Evolutionary conservation across 169 alveolate genomes (phyloP).

Genomic region (Plasmodium adleri): DNA sequence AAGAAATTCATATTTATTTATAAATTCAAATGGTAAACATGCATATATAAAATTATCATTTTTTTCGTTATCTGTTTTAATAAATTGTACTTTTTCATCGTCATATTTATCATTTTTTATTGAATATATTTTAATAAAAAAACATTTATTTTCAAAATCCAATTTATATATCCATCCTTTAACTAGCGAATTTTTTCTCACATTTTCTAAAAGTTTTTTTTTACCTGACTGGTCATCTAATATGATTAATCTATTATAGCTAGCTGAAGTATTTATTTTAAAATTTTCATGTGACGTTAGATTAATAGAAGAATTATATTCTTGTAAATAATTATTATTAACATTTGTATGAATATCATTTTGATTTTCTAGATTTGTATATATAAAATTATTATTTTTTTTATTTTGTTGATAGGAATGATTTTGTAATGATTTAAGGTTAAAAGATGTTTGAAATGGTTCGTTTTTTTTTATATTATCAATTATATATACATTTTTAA

Average conservation of each 20-base stretch:
- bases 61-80: neutral
- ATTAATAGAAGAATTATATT: too few relatives aligned
- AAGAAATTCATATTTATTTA: conserved; percentile 55
- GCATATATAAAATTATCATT: conserved; percentile 21
- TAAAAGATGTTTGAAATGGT: neutral
- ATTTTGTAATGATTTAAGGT: too few relatives aligned
- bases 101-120: conserved; percentile 8
- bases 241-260: conserved; percentile 40
- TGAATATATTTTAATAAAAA: conserved; percentile 46
- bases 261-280: neutral
- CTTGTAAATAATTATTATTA: too few relatives aligned
- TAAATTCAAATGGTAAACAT: conserved; percentile 62
- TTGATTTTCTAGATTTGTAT: too few relatives aligned
- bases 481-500: conserved; percentile 12
- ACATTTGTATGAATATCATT: too few relatives aligned
- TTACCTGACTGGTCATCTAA: conserved; percentile 57
- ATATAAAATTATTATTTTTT: too few relatives aligned
- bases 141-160: conserved; percentile 33
- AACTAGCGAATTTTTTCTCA: conserved; percentile 46
- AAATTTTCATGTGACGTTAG: neutral
- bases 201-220: conserved; percentile 22
- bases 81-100: neutral
- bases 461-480: conserved; percentile 3
- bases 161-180: conserved; percentile 69
- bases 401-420: too few relatives aligned